Percentiles rank a stretch among this genome's conserved stretches.
Evolutionary conservation across 768 basidiomycete species (phyloP).

Genomic region (Xerocomellus chrysenteron): DNA sequence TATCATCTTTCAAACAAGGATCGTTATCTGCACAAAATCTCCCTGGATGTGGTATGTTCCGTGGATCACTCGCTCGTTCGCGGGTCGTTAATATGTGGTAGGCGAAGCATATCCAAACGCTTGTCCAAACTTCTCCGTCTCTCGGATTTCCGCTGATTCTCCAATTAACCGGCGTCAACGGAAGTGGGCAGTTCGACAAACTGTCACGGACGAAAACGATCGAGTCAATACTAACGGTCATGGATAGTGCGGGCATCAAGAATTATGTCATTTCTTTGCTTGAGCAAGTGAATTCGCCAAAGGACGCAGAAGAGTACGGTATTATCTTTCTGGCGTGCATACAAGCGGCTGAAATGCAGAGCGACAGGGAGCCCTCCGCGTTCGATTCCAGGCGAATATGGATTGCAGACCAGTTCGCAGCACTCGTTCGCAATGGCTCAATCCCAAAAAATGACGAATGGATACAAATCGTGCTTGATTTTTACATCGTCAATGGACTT

Average conservation of each 20-base stretch:
- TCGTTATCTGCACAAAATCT: constrained; percentile 86
- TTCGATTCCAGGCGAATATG: constrained; percentile 66
- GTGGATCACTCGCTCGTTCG: background rate
- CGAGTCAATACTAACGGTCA: constrained; percentile 73
- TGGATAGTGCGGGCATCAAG: constrained; percentile 72
- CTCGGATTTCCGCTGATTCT: constrained; percentile 84
- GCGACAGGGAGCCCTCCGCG: constrained; percentile 43
- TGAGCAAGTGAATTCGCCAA: constrained; percentile 53
- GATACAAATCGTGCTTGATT: constrained; percentile 73
- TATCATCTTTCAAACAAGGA: constrained; percentile 90
- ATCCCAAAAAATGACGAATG: constrained; percentile 81
- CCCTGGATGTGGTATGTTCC: constrained; percentile 69
- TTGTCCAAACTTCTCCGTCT: constrained; percentile 72
- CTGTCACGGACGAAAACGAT: constrained; percentile 92
- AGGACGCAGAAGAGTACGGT: constrained; percentile 43
- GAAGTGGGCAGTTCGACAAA: constrained; percentile 86
- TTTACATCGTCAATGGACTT: constrained; percentile 78
- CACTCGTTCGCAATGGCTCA: constrained; percentile 73
- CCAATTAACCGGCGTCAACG: constrained; percentile 80
- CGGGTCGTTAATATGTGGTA: constrained; percentile 29
- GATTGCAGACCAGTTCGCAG: constrained; percentile 83
- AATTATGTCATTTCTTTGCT: constrained; percentile 75
- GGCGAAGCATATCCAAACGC: constrained; percentile 73
- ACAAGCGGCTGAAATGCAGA: constrained; percentile 12
- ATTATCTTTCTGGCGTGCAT: background rate